Percentiles rank a stretch among this genome's conserved stretches.
These are phyloP conservation scores for Aspergillus sp. DNA, from an alignment of 2,329 filamentous ascomycete species.

Conservation along the genomic window DNA sequence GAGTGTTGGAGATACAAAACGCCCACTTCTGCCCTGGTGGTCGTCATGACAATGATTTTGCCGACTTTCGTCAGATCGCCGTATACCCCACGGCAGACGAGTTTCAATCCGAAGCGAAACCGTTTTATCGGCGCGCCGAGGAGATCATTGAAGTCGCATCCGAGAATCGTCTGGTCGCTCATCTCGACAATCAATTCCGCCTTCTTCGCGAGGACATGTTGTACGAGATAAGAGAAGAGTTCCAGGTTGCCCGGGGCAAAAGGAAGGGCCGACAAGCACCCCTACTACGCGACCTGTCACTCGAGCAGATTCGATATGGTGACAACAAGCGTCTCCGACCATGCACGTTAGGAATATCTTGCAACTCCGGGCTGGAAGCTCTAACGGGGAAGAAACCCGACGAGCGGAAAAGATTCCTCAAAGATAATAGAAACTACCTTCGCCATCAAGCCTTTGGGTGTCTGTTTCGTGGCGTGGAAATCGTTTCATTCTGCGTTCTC, in stretches of 20 bases:
- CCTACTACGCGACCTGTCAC: conserved; percentile 41
- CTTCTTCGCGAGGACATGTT: conserved; percentile 71
- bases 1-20: not conserved
- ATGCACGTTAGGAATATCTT: conserved; percentile 44
- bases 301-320: conserved; percentile 41
- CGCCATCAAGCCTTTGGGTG: conserved; percentile 63
- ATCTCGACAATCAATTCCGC: conserved; percentile 71
- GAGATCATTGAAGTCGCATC: conserved; percentile 46
- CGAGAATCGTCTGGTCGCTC: conserved; percentile 44
- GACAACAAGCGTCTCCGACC: conserved; percentile 25
- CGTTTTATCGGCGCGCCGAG: conserved; percentile 57
- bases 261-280: conserved; percentile 48
- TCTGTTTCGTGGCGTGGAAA: conserved; percentile 51
- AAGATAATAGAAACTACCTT: conserved; percentile 51
- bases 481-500: conserved; percentile 62
- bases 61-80: conserved; percentile 59
- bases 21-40: conserved; percentile 53
- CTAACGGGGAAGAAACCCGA: conserved; percentile 26
- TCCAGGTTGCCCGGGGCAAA: conserved; percentile 51
- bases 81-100: conserved; percentile 69
- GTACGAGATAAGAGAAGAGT: conserved; percentile 62
- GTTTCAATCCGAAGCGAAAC: conserved; percentile 51
- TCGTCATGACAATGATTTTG: conserved; percentile 71
- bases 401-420: conserved; percentile 49
- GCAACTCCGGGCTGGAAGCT: conserved; percentile 44